Base-by-base conservation (phyloP, 1,139 yeast genomes). In the Meyerozyma elateridarum region DNA sequence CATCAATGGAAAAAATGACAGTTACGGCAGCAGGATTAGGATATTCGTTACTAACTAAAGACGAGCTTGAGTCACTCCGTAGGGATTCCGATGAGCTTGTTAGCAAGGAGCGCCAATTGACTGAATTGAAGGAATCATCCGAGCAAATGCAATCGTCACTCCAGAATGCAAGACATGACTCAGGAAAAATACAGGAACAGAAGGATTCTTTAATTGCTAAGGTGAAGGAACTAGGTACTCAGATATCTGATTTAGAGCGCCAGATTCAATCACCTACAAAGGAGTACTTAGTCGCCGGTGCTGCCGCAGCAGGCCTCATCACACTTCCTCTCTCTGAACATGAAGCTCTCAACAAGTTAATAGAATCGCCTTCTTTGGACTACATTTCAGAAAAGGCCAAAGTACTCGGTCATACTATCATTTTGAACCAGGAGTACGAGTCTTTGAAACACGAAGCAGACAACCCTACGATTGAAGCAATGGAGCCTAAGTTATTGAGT, bases 341-440 rank as follows among this genome's bases (percentile, higher is more conserved):
- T n/a, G n/a, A n/a, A n/a, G n/a, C n/a, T n/a, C n/a, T n/a, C n/a
- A n/a, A n/a, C n/a, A n/a, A n/a, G n/a, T n/a, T n/a, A n/a, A n/a
- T 15, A 11, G 18, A 24, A 14, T 6, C n/a, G 9, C 62, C 62
- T 3, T 50, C 47, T 13, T 41, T 40, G 16, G 42, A 44, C 7
- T 33, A 49, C 5, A 29, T 59, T n/a, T 6, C 9, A 15, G 18
- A 14, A 4, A 9, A 9, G 18, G 27, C 27, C 7, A 15, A 15
- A 7, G 7, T 4, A 15, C 9, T 24, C 18, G 12, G 18, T 2
- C 36, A 48, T 17, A 31, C 37, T 8, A 9, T 56, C 8, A 29
- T 59, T 8, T 43, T 47, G 4, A 39, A 36, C 14, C 39, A 39
- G 16, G 60, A 56, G 22, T 50, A 55, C 32, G 45, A 46, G 4